A percentile compares a stretch with the other conserved stretches of the same genome.
These are phyloP conservation scores for Puccinia sorghi DNA, from an alignment of 1,284 basidiomycete genomes.

Conservation along the genomic window DNA sequence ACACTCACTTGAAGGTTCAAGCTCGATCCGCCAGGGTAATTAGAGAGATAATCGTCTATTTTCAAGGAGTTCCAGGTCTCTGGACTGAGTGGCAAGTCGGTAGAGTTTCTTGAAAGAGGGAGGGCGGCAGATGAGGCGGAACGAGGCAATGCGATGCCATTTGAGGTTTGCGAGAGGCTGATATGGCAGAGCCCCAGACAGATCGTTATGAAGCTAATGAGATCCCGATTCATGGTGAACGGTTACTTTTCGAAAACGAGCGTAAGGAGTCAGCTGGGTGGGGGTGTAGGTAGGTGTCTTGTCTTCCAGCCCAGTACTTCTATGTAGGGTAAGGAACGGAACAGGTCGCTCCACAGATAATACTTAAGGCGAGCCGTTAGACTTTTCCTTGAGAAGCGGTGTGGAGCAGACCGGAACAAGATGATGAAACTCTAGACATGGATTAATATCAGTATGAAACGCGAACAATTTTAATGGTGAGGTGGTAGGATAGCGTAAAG, in stretches of 20 bases:
- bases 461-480: neutral
- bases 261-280: neutral
- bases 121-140: neutral
- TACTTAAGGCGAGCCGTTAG: neutral
- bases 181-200: neutral
- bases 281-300: neutral
- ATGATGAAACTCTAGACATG: conserved; percentile 5
- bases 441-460: conserved; percentile 10
- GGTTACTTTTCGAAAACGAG: neutral
- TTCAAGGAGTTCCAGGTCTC: conserved; percentile 39
- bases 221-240: neutral
- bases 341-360: neutral
- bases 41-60: conserved; percentile 35
- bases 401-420: conserved; percentile 33
- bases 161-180: neutral
- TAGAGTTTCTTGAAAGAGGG: conserved; percentile 14
- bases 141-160: neutral
- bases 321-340: neutral
- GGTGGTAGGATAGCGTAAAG: neutral
- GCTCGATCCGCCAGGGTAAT: conserved; percentile 37
- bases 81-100: conserved; percentile 22
- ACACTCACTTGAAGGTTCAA: conserved; percentile 39
- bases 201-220: conserved; percentile 1
- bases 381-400: neutral
- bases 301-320: neutral